These are phyloP conservation scores for Sophora flavescens DNA, from an alignment of 306 rosid species.

Conservation along the genomic window DNA sequence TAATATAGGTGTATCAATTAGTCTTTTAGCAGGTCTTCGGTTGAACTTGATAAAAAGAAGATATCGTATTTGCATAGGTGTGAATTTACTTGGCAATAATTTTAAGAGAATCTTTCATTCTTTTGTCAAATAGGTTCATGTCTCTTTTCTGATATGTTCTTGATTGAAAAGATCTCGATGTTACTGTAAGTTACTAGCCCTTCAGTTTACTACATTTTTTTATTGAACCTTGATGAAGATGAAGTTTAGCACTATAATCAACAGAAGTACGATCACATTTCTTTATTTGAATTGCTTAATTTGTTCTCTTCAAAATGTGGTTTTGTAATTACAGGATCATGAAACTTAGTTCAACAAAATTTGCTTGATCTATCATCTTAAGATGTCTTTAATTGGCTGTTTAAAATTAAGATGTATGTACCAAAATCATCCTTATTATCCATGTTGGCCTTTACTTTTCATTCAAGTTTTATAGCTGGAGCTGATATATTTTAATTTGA, in stretches of 20 bases:
- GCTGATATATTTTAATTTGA: not conserved
- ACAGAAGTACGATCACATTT: not conserved
- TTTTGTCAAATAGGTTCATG: not conserved
- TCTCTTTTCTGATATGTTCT: not conserved
- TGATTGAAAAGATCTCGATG: not conserved
- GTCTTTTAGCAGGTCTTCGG: not conserved
- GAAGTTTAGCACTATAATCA: not conserved
- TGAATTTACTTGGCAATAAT: not conserved
- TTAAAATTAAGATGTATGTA: conserved; percentile 3
- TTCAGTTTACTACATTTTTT: not conserved
- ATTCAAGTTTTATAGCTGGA: conserved; percentile 10
- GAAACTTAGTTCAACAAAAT: not conserved
- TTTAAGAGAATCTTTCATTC: conserved; percentile 16
- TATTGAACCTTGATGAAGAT: conserved; percentile 23
- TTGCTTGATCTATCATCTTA: not conserved
- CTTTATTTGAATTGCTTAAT: not conserved
- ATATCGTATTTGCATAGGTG: not conserved
- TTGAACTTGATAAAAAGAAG: conserved; percentile 11
- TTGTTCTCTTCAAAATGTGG: not conserved
- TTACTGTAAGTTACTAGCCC: not conserved
- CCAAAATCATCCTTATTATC: not conserved
- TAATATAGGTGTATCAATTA: not conserved
- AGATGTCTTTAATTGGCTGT: not conserved
- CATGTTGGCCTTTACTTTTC: not conserved
- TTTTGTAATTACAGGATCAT: not conserved